These are phyloP conservation scores for Boletus subparvulus DNA, from an alignment of 768 basidiomycete species.

Conservation along the genomic window DNA sequence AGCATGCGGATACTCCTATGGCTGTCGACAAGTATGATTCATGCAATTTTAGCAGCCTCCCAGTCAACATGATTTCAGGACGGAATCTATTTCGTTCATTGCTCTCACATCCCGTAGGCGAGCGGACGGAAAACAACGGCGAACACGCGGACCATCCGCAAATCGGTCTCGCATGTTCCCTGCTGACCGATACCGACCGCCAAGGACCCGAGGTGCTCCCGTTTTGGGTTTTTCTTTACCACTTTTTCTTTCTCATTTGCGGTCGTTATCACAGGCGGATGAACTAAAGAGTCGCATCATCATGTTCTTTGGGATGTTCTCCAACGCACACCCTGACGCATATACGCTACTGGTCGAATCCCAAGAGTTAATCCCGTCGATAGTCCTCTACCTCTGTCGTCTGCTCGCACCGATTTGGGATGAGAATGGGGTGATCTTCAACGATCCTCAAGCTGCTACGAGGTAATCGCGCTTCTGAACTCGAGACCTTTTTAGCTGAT, in stretches of 20 bases:
- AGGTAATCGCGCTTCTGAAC: slow-evolving; percentile 18
- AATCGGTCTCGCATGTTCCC: slow-evolving; percentile 50
- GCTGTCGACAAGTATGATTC: slow-evolving; percentile 45
- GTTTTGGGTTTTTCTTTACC: background rate
- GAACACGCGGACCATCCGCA: slow-evolving; percentile 37
- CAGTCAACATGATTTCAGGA: slow-evolving; percentile 37
- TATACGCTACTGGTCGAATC: slow-evolving; percentile 45
- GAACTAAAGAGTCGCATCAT: slow-evolving; percentile 39
- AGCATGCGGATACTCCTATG: slow-evolving; percentile 51
- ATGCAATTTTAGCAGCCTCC: slow-evolving; percentile 1
- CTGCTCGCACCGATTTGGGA: slow-evolving; percentile 65
- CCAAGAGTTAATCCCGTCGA: slow-evolving; percentile 58
- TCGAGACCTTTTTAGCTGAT: background rate
- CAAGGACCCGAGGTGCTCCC: slow-evolving; percentile 42
- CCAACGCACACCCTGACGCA: slow-evolving; percentile 39
- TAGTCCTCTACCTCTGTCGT: slow-evolving; percentile 55
- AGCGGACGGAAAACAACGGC: slow-evolving; percentile 15
- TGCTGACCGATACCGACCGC: slow-evolving; percentile 44
- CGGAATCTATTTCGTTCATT: slow-evolving; percentile 41
- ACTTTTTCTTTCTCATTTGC: background rate
- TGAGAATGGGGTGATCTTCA: slow-evolving; percentile 47
- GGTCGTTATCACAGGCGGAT: slow-evolving; percentile 31
- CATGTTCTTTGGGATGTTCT: slow-evolving; percentile 41
- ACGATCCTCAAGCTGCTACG: slow-evolving; percentile 32
- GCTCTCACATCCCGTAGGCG: slow-evolving; percentile 37